A percentile compares a stretch with the other conserved stretches of the same genome.
phyloP scores from a whole-genome alignment of 2,329 filamentous ascomycete genomes.

The Nigrospora osmanthi region DNA sequence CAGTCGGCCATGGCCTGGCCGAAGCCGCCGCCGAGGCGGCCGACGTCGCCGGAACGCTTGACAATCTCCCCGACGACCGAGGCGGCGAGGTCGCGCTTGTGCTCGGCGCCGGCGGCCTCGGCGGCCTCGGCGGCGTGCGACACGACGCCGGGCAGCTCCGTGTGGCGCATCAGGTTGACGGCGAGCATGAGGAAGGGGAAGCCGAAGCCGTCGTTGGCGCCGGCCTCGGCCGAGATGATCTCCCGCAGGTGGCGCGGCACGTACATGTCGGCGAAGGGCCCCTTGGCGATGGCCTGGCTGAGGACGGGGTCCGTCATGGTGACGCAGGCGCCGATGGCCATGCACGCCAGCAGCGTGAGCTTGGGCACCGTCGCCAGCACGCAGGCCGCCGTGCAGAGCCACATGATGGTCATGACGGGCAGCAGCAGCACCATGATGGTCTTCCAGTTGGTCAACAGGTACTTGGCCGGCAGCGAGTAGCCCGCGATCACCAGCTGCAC shows the following conservation, averaged over 20 bases:
- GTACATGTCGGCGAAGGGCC: slow-evolving; percentile 54
- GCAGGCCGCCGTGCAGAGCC: slow-evolving; percentile 49
- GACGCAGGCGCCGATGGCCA: slow-evolving; percentile 53
- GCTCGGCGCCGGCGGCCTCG: no score
- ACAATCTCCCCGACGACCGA: background rate
- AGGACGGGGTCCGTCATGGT: slow-evolving; percentile 57
- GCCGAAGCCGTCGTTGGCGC: slow-evolving; percentile 54
- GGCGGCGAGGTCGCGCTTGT: no score
- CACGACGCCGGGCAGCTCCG: background rate
- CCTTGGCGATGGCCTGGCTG: slow-evolving; percentile 55
- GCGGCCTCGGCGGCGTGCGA: no score
- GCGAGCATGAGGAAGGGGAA: slow-evolving; percentile 55
- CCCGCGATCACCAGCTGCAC: slow-evolving; percentile 57
- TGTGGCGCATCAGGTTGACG: slow-evolving; percentile 45
- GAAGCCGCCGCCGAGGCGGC: background rate
- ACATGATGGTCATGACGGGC: slow-evolving; percentile 56
- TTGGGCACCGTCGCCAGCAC: slow-evolving; percentile 47
- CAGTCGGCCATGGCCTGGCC: slow-evolving; percentile 37
- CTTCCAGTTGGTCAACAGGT: slow-evolving; percentile 38
- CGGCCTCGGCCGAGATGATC: slow-evolving; percentile 55
- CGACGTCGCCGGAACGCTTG: slow-evolving; percentile 33
- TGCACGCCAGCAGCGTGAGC: slow-evolving; percentile 40
- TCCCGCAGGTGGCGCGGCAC: slow-evolving; percentile 49
- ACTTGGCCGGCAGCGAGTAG: slow-evolving; percentile 52
- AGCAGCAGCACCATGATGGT: slow-evolving; percentile 48